Evolutionary conservation across 768 basidiomycete species (phyloP), one percentile per base, ranked within the genome.

Genomic region (Piloderma croceum): DNA sequence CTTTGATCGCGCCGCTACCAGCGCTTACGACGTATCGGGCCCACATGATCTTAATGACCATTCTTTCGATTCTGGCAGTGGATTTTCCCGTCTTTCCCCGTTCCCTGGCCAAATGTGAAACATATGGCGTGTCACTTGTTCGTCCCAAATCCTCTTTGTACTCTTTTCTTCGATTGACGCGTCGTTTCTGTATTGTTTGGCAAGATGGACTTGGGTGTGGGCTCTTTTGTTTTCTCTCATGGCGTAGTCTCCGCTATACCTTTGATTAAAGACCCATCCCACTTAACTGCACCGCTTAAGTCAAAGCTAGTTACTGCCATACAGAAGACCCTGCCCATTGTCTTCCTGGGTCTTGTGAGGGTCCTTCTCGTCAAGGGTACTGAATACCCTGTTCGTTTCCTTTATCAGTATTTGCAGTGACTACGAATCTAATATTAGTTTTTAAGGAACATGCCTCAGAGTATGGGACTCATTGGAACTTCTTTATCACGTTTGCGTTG

Each of bases 391-490:
- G 93, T 94, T 60, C 19, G 79, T 59, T 18, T 6, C n/a, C 17
- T 27, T 32, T 32, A 31, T 5, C 2, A 11, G 27, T 31, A 3
- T 20, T 36, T 22, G 15, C 12, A 7, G 13, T 34, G 15, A 11
- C 22, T 36, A 18, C 13, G 3, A 7, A 38, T 31, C 39, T 22
- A 39, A 39, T 39, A 17, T 45, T 20, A 15, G 31, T 10, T 37
- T 23, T 31, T 21, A 69, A 83, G 93, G 96, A 98, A 67, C 96
- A 98, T 44, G 82, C 86, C 40, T 83, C 92, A 0, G 96, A 99
- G 63, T 98, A 98, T 48, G 96, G 96, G 1, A 78, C 79, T 0
- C 94, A 98, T 52, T 99, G 96, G 96, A 98, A 98, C 58, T 97
- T 98, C 64, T 99, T 99, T 72, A 74, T 98, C 50, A 97, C 96